These are phyloP conservation scores for Vigna mungo DNA, from an alignment of 306 rosid genomes.

Conservation along the genomic window DNA sequence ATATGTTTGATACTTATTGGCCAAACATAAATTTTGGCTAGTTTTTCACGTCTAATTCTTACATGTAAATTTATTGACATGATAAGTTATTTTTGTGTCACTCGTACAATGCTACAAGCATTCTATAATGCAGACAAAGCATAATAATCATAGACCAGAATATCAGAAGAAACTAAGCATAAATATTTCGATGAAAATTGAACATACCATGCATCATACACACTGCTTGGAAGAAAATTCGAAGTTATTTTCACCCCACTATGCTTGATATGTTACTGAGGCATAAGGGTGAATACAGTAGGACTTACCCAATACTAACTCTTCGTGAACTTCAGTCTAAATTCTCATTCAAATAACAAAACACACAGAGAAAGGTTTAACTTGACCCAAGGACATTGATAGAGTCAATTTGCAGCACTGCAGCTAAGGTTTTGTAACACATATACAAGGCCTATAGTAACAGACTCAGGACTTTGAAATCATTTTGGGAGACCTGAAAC, in stretches of 20 bases:
- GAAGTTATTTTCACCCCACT: conserved; percentile 18
- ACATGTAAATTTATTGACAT: too few relatives aligned
- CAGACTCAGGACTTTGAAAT: conserved; percentile 29
- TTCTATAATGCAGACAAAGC: neutral
- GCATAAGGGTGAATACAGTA: conserved; percentile 26
- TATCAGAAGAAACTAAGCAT: neutral
- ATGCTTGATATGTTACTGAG: neutral
- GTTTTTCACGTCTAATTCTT: too few relatives aligned
- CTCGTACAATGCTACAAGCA: neutral
- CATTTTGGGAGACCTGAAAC: conserved; percentile 41
- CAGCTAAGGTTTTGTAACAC: conserved; percentile 13
- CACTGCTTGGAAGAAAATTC: conserved; percentile 1
- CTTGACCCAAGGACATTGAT: conserved; percentile 24
- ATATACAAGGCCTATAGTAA: conserved; percentile 32
- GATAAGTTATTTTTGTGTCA: too few relatives aligned
- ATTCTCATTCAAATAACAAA: conserved; percentile 43
- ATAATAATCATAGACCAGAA: conserved; percentile 16
- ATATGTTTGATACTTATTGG: too few relatives aligned
- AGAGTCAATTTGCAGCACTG: conserved; percentile 11
- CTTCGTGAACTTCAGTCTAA: conserved; percentile 35
- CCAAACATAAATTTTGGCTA: too few relatives aligned
- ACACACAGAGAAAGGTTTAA: conserved; percentile 33
- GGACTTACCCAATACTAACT: conserved; percentile 40
- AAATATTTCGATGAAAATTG: neutral
- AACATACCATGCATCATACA: conserved; percentile 25